Evolutionary conservation across 352 stramenopile species (phyloP).

Genomic region (Phytophthora pluvialis): DNA sequence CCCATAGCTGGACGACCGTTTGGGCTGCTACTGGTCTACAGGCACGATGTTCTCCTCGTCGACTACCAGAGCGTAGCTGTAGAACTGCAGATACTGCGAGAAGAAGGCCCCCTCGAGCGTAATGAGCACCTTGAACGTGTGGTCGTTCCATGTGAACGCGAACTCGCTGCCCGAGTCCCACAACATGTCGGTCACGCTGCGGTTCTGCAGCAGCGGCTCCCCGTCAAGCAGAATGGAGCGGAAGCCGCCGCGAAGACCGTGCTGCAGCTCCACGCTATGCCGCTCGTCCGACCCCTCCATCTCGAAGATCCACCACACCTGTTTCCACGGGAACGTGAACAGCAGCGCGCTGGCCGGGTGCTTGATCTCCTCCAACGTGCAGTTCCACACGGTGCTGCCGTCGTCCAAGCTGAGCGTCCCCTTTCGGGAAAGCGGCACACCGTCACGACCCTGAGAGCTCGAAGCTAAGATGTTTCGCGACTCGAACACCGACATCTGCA

Average conservation of each 20-base stretch:
- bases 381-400: slow-evolving; percentile 61
- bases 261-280: slow-evolving; percentile 80
- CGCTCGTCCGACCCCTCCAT: slow-evolving; percentile 53
- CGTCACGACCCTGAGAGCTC: slow-evolving; percentile 74
- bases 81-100: slow-evolving; percentile 86
- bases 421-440: slow-evolving; percentile 66
- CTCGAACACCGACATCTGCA: slow-evolving; percentile 81
- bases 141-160: slow-evolving; percentile 64
- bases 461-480: slow-evolving; percentile 71
- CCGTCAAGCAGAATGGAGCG: slow-evolving; percentile 77
- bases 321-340: slow-evolving; percentile 89
- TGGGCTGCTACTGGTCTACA: slow-evolving; percentile 34
- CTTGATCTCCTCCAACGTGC: slow-evolving; percentile 85
- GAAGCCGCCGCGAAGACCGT: slow-evolving; percentile 78
- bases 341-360: slow-evolving; percentile 75
- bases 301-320: slow-evolving; percentile 87
- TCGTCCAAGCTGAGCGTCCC: slow-evolving; percentile 57
- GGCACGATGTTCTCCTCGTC: slow-evolving; percentile 78
- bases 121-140: slow-evolving; percentile 82
- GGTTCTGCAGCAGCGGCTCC: slow-evolving; percentile 67
- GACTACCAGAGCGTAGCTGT: slow-evolving; percentile 81
- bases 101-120: slow-evolving; percentile 84
- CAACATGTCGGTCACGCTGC: slow-evolving; percentile 73
- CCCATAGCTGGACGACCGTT: background rate
- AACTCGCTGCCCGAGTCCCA: slow-evolving; percentile 85